Percentiles rank a stretch among this genome's conserved stretches.
These are phyloP conservation scores for Boletus edulis DNA, from an alignment of 768 basidiomycete genomes.

Conservation along the genomic window DNA sequence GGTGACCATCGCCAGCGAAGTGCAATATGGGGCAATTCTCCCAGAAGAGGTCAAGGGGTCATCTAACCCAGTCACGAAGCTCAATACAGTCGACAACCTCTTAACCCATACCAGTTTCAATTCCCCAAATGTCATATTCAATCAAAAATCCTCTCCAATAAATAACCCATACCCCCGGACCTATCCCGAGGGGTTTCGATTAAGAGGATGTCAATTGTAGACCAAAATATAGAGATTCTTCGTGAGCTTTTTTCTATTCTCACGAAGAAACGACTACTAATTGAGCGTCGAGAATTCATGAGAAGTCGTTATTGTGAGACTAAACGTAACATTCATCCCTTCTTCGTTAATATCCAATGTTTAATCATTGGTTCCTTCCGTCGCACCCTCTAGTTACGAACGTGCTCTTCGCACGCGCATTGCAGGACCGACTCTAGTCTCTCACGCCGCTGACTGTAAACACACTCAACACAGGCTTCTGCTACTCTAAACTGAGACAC, in stretches of 20 bases:
- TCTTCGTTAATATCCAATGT: no score
- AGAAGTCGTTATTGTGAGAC: conserved; percentile 19
- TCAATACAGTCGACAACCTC: no score
- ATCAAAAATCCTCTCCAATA: no score
- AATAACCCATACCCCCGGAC: no score
- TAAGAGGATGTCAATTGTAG: no score
- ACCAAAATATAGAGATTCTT: conserved; percentile 16
- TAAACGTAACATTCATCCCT: conserved; percentile 22
- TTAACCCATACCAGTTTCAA: no score
- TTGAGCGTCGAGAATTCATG: conserved; percentile 11
- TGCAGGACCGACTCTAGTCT: conserved; percentile 20
- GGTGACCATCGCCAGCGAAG: conserved; percentile 32
- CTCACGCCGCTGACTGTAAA: conserved; percentile 23
- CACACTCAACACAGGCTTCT: conserved; percentile 31
- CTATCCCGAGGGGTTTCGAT: no score
- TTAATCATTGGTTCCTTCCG: not conserved
- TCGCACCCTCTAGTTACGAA: conserved; percentile 23
- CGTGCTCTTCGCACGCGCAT: conserved; percentile 29
- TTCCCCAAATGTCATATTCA: no score
- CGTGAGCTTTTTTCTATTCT: conserved; percentile 2
- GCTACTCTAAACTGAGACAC: conserved; percentile 25
- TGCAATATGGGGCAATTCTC: conserved; percentile 20
- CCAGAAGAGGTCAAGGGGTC: conserved; percentile 17
- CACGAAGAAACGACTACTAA: not conserved
- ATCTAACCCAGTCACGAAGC: conserved; percentile 22